Conservation (phyloP, 768 basidiomycete species). For the button mushroom (Agaricus bisporus) region DNA sequence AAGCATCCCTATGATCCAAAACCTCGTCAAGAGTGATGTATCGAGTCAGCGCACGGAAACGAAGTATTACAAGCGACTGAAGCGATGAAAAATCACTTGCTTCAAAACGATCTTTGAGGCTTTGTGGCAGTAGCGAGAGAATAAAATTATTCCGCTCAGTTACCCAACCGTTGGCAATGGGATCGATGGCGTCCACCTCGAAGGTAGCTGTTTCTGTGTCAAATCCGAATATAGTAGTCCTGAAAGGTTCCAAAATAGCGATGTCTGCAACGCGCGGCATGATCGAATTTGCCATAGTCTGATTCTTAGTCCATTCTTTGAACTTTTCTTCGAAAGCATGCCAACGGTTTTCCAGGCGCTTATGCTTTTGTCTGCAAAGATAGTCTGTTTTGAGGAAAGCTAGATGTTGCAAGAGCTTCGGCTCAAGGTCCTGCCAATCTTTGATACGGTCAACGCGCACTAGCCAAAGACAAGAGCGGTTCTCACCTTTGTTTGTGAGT, state of each 20-base stretch:
- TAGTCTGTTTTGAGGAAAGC: background rate
- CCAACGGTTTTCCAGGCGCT: background rate
- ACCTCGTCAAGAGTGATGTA: background rate
- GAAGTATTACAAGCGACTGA: background rate
- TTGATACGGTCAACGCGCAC: background rate
- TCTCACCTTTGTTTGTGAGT: background rate
- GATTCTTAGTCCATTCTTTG: background rate
- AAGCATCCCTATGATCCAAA: background rate
- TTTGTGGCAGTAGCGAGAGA: background rate
- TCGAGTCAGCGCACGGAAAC: background rate
- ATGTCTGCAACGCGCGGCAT: background rate
- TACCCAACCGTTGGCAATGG: background rate
- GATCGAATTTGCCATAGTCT: background rate
- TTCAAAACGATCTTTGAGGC: background rate
- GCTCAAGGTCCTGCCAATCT: slow-evolving; percentile 3
- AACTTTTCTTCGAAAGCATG: background rate
- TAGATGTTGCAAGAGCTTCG: background rate
- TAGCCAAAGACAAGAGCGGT: background rate
- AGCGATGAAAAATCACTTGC: background rate
- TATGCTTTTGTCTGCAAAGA: background rate
- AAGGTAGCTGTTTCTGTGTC: background rate
- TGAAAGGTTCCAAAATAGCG: slow-evolving; percentile 1
- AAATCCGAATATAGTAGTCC: background rate
- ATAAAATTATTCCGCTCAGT: background rate
- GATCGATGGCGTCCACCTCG: background rate